Evolutionary conservation across 169 alveolate species (phyloP), one percentile per base, ranked within the genome.

Genomic region (Cryptosporidium muris): DNA sequence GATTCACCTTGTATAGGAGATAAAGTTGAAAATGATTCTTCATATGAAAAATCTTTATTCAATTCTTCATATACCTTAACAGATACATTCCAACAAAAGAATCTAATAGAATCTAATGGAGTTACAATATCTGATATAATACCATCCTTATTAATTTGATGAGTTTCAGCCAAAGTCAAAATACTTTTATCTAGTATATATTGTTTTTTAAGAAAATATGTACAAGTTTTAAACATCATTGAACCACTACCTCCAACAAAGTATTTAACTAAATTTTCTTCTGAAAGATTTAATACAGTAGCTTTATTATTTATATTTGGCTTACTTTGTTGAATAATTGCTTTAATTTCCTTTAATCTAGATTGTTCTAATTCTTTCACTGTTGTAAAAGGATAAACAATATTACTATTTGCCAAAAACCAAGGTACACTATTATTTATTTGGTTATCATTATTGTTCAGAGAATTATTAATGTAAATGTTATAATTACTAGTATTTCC

Each of bases 181-280:
- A 34, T 34, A n/a, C 14, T 43, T 16, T 52, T 34, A 4, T 43
- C 58, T 25, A 40, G 42, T 11, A 14, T 74, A 11, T 45, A 40
- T 16, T 47, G 45, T 48, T 64, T 74, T 43, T 58, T 74, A 16
- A 74, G 43, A 62, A 58, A 74, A 58, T 74, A 74, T 4, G 66
- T 74, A 49, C 85, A 74, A 14, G 74, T 74, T 36, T 45, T 74
- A 43, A 58, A 74, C 85, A 74, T 74, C 85, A 74, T 74, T 58
- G 85, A 45, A 14, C 85, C 85, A 47, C 38, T 58, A 8, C 85
- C 85, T 7, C 85, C 85, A n/a, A 74, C 62, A 62, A 56, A 74
- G 47, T 74, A 74, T 11, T 68, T 68, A 2, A 68, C 54, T 34
- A 74, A 45, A 53, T 12, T 74, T 1, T 60, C 36, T 5, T 60